Percentiles rank a stretch among this genome's conserved stretches.
These are phyloP conservation scores for Macrophomina pseudophaseolina DNA, from an alignment of 2,329 filamentous ascomycete genomes.

Conservation along the genomic window DNA sequence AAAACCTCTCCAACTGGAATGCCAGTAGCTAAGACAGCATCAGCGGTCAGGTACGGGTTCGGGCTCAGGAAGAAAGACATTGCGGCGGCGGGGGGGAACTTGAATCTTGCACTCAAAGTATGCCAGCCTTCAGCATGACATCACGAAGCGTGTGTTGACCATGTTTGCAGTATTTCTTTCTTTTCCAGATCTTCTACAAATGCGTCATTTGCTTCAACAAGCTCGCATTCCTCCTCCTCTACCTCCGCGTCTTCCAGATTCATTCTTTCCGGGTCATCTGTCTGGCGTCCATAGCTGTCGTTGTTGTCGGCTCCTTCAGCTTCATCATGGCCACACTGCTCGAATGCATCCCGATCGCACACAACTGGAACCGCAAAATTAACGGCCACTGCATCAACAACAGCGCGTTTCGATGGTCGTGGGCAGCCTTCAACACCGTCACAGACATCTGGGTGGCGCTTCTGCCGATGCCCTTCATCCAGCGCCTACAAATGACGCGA, in stretches of 20 bases:
- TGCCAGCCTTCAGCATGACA: background rate
- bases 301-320: slow-evolving; percentile 25
- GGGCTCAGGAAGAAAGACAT: slow-evolving; percentile 33
- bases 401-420: slow-evolving; percentile 26
- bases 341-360: slow-evolving; percentile 35
- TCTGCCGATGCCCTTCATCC: slow-evolving; percentile 29
- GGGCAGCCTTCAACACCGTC: slow-evolving; percentile 30
- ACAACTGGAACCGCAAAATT: slow-evolving; percentile 15
- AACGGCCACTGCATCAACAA: slow-evolving; percentile 21
- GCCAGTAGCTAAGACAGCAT: background rate
- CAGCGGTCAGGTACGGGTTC: slow-evolving; percentile 34
- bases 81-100: slow-evolving; percentile 30
- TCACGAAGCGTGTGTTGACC: background rate
- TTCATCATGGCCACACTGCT: slow-evolving; percentile 34
- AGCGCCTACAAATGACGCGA: slow-evolving; percentile 26
- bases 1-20: background rate
- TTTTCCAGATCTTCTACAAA: slow-evolving; percentile 34
- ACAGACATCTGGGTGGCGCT: slow-evolving; percentile 28
- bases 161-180: slow-evolving; percentile 33
- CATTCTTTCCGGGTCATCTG: slow-evolving; percentile 31
- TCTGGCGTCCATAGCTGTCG: slow-evolving; percentile 30
- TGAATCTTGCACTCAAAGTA: slow-evolving; percentile 33
- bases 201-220: slow-evolving; percentile 36
- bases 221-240: slow-evolving; percentile 35
- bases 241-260: slow-evolving; percentile 35